phyloP scores from a whole-genome alignment of 2,329 filamentous ascomycete genomes.

The Lachnellula occidentalis region DNA sequence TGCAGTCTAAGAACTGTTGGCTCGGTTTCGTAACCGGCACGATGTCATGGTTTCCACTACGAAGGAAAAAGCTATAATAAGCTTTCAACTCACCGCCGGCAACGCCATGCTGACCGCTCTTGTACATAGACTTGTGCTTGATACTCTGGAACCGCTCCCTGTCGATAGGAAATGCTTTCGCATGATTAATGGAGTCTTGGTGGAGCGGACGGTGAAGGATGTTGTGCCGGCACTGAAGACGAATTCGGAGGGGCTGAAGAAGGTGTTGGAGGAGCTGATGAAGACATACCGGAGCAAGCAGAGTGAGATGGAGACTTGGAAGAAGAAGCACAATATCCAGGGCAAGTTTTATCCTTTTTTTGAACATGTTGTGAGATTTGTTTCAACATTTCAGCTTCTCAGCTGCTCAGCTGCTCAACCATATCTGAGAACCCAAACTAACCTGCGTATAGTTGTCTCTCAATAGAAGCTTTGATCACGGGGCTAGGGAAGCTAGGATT shows the following conservation, averaged over 20 bases:
- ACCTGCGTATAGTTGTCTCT: constrained; percentile 54
- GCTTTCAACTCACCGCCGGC: constrained; percentile 20
- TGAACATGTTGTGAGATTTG: too few species aligned
- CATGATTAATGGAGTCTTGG: constrained; percentile 94
- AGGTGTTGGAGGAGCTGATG: constrained; percentile 87
- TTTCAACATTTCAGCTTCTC: too few species aligned
- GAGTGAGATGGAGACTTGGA: constrained; percentile 95
- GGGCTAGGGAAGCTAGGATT: constrained; percentile 7
- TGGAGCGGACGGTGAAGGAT: constrained; percentile 90
- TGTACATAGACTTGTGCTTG: constrained; percentile 68
- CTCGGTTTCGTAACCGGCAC: constrained; percentile 1
- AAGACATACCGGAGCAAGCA: constrained; percentile 97
- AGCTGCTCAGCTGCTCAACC: too few species aligned
- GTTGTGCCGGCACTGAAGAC: constrained; percentile 87
- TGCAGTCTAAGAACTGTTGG: constrained; percentile 5
- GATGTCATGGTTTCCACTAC: background rate
- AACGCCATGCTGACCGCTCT: constrained; percentile 35
- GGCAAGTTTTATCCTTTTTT: too few species aligned
- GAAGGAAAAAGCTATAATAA: constrained; percentile 13
- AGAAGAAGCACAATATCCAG: constrained; percentile 91
- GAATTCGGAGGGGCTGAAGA: constrained; percentile 88
- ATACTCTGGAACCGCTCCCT: constrained; percentile 79
- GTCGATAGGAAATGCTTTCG: constrained; percentile 94
- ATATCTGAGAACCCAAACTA: too few species aligned
- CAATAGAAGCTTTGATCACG: constrained; percentile 42